Base-by-base conservation (phyloP, 345 rosid species). In the Barbarea vulgaris region DNA sequence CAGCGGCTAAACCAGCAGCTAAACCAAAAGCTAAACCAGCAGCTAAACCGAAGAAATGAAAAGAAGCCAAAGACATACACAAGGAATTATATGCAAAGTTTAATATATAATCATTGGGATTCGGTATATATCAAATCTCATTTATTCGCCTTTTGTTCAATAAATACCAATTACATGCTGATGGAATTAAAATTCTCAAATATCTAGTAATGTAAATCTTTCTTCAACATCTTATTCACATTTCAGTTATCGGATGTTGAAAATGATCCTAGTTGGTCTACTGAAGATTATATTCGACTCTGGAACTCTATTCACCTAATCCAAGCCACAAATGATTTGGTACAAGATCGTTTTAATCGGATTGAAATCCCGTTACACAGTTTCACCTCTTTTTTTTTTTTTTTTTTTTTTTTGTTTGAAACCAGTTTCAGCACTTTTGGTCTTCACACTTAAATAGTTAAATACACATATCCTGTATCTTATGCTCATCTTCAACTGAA, bases 201-300 rank as follows among this genome's bases (percentile, higher is more conserved):
- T 44, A 64, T 42, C 34, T 64, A 22, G 25, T 25, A 52, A 30
- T 52, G 55, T 53, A 31, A 56, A 31, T 56, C 62, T 56, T 56
- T 56, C 36, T 30, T 56, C 22, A 56, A 56, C 61, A 15, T 56
- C 22, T 28, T 56, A 56, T 30, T 1, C n/a, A 56, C 14, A 30
- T 30, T 9, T 21, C 14, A 56, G 11, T 31, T 30, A 56, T 31
- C 18, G 41, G 22, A 31, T 31, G 14, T 9, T 36, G 14, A 56
- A 30, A 56, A n/a, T 31, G 2, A 17, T 57, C 24, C 36, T 55
- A 28, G 31, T 28, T 17, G 18, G 21, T 25, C 18, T 54, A 56
- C 9, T 30, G 22, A 56, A 56, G 39, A n/a, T 30, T 56, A 7
- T 30, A 30, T 12, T 30, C 15, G 39, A 31, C 24, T 55, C 9